These are phyloP conservation scores for Isoetes engelmannii DNA, from an alignment of 83 land plant genomes.

Conservation along the genomic window DNA sequence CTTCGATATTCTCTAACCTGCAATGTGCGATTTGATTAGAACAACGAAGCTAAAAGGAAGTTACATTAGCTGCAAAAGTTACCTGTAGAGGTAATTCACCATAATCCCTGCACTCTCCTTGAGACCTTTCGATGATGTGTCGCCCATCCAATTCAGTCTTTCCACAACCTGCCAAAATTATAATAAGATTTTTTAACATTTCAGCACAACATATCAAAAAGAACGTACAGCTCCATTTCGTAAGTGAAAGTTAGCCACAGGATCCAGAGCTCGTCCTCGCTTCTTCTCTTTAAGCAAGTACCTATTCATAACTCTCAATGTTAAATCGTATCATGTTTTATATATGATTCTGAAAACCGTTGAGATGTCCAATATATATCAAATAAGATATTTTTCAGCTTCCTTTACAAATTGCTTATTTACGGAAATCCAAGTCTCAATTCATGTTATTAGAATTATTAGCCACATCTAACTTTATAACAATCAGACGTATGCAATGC, in stretches of 20 bases:
- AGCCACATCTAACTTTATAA: no score
- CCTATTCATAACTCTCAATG: conserved; percentile 22
- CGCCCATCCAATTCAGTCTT: conserved; percentile 88
- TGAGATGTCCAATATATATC: no score
- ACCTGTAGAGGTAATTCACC: conserved; percentile 90
- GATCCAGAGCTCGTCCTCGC: conserved; percentile 80
- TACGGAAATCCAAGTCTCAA: no score
- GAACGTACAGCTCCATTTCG: conserved; percentile 86
- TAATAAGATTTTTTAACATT: background rate
- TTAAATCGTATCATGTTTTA: no score
- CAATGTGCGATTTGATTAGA: background rate
- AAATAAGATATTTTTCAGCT: no score
- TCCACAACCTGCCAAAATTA: conserved; percentile 47
- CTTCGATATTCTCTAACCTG: conserved; percentile 78
- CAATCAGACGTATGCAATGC: no score
- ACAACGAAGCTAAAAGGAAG: background rate
- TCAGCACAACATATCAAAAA: background rate
- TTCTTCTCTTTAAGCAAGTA: conserved; percentile 79
- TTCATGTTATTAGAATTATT: no score
- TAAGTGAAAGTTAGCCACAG: conserved; percentile 83
- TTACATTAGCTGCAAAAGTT: background rate
- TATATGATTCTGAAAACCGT: no score
- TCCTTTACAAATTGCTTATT: no score
- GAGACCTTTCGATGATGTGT: conserved; percentile 64
- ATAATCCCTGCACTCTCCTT: conserved; percentile 77